Base-by-base conservation (phyloP, 2,329 filamentous ascomycete genomes). In the Calonectria hongkongensis region DNA sequence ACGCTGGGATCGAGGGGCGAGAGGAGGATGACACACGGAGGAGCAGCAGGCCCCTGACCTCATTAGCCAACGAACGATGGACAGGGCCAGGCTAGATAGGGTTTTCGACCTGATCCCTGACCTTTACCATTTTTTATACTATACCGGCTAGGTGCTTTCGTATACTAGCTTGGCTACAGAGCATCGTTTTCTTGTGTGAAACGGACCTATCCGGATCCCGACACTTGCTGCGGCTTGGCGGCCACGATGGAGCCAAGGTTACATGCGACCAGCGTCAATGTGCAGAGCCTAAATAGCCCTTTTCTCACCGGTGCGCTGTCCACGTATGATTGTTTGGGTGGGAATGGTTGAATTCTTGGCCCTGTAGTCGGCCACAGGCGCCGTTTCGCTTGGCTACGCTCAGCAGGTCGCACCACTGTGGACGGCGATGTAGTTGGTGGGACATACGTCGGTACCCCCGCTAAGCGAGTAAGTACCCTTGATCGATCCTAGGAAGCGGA, bases 321-420 rank as follows among this genome's bases (percentile, higher is more conserved):
- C 15, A 13, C 15, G 54, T 25, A 4, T 39, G 54, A 36, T 56
- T 36, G 16, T 33, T 36, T 56, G 30, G 51, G 18, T 21, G 39
- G 36, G 8, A 39, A 21, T 25, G 48, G 21, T 21, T 36, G 16
- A 36, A 50, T 25, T 39, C 43, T 25, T 48, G 43, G 16, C 21
- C 16, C 36, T 41, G 16, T 43, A 30, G n/a, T n/a, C 15, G 21
- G 48, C 36, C 27, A 28, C 51, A 50, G n/a, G 10, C 30, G 30
- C 54, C 30, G 54, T 58, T 58, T 58, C 54, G 54, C 18, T 39
- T 58, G 54, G n/a, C 12, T 21, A 16, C 28, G 39, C 39, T 28
- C 36, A 43, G 25, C 63, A 43, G 60, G 75, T 76, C 73, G 62
- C 76, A 78, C 73, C 71, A 78, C 66, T 75, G 58, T 51, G 51